Conservation (phyloP, 805 yeast genomes). For the Naumovozyma baii region DNA sequence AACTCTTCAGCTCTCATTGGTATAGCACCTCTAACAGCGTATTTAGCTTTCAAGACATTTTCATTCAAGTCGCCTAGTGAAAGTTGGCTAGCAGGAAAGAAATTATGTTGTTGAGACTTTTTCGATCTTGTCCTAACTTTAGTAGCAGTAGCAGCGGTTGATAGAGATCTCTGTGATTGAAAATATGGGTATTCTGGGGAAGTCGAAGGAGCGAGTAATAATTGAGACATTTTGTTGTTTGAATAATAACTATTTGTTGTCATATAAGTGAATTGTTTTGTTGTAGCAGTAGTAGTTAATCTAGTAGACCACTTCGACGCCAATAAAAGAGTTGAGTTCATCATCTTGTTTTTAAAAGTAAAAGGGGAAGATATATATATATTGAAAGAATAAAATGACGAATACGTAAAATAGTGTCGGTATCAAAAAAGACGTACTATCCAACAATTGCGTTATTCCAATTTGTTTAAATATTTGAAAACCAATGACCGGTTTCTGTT, state of each 20-base stretch:
- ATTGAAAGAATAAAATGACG: too few relatives aligned
- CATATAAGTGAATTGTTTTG: background rate
- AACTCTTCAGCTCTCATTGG: constrained; percentile 92
- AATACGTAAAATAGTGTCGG: too few relatives aligned
- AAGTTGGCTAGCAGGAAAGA: constrained; percentile 31
- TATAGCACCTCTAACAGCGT: constrained; percentile 91
- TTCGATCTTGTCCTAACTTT: background rate
- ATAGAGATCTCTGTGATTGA: background rate
- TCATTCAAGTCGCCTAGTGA: constrained; percentile 52
- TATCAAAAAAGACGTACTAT: too few relatives aligned
- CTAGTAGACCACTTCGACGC: too few relatives aligned
- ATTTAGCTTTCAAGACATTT: constrained; percentile 72
- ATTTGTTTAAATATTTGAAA: too few relatives aligned
- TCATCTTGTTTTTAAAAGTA: background rate
- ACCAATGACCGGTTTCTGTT: too few relatives aligned
- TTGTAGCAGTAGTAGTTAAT: too few relatives aligned
- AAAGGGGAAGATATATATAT: background rate
- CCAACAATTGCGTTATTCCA: too few relatives aligned
- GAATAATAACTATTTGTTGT: background rate
- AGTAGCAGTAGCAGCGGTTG: background rate
- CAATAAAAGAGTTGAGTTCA: background rate
- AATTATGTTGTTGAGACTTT: constrained; percentile 3
- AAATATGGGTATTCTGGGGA: background rate
- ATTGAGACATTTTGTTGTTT: background rate
- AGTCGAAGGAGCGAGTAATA: background rate